Percentiles rank a stretch among this genome's conserved stretches.
These are phyloP conservation scores for Ajuga chamaepitys DNA, from an alignment of 257 asterid species.

Conservation along the genomic window DNA sequence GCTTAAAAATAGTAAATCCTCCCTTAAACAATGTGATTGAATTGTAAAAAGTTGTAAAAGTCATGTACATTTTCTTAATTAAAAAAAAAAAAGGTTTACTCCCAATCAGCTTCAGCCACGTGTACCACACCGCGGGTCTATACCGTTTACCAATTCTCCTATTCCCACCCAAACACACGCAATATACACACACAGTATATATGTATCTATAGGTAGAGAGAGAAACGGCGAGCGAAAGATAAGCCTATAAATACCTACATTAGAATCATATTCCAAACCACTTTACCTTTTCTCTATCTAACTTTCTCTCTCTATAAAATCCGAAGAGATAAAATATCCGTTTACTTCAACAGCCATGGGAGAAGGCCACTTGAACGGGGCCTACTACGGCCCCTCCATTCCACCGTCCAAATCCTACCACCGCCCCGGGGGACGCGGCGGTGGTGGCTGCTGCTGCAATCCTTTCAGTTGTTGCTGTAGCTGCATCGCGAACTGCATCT, in stretches of 20 bases:
- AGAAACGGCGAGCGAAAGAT: neutral
- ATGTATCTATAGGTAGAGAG: neutral
- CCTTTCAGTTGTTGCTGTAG: slow-evolving; percentile 72
- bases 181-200: neutral
- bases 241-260: neutral
- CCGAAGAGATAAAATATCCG: neutral
- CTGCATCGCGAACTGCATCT: slow-evolving; percentile 53
- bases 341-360: slow-evolving; percentile 16
- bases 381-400: slow-evolving; percentile 83
- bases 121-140: neutral
- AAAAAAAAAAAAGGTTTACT: no score
- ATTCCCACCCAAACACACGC: neutral
- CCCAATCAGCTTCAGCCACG: slow-evolving; percentile 7
- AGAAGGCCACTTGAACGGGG: slow-evolving; percentile 56
- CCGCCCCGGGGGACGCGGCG: slow-evolving; percentile 64
- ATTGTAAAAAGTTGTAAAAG: no score
- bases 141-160: slow-evolving; percentile 18
- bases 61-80: no score
- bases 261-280: neutral
- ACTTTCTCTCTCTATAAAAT: neutral
- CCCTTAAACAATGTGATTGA: no score
- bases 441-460: slow-evolving; percentile 71
- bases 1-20: no score
- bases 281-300: neutral
- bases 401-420: slow-evolving; percentile 51